These are phyloP conservation scores for Thraustochytrium sp. DNA, from an alignment of 352 stramenopile species.

Conservation along the genomic window DNA sequence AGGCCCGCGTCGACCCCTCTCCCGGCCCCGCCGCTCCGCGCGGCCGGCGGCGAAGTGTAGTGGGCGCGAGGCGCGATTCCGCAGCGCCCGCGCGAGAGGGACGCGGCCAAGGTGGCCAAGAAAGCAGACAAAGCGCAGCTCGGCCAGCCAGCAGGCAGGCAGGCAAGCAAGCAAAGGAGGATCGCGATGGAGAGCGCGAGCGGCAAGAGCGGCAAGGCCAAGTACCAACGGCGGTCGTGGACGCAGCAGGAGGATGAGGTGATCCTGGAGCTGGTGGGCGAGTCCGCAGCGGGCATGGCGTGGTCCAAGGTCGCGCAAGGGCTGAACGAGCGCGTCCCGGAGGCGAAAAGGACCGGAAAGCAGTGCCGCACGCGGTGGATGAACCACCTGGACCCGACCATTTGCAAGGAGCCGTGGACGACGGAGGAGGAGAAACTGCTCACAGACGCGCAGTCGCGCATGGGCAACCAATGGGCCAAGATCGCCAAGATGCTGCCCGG, in stretches of 20 bases:
- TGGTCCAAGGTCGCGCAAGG: slow-evolving; percentile 86
- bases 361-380: slow-evolving; percentile 90
- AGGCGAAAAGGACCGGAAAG: slow-evolving; percentile 60
- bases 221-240: slow-evolving; percentile 59
- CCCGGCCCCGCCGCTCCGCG: too few species aligned
- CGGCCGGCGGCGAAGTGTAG: too few species aligned
- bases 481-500: slow-evolving; percentile 92
- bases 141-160: too few species aligned
- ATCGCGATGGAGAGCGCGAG: too few species aligned
- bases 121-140: too few species aligned
- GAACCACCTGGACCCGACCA: slow-evolving; percentile 82
- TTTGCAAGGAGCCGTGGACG: slow-evolving; percentile 35
- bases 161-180: too few species aligned
- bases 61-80: too few species aligned
- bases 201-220: not conserved
- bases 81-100: too few species aligned
- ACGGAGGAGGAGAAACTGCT: slow-evolving; percentile 68
- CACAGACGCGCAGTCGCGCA: slow-evolving; percentile 66
- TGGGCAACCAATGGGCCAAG: slow-evolving; percentile 92
- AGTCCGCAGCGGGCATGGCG: slow-evolving; percentile 50
- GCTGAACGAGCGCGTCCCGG: slow-evolving; percentile 73
- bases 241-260: slow-evolving; percentile 70
- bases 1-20: too few species aligned
- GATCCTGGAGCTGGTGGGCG: not conserved
- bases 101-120: too few species aligned